Base-by-base conservation (phyloP, 1,139 yeast species). In the Hyphopichia burtonii region DNA sequence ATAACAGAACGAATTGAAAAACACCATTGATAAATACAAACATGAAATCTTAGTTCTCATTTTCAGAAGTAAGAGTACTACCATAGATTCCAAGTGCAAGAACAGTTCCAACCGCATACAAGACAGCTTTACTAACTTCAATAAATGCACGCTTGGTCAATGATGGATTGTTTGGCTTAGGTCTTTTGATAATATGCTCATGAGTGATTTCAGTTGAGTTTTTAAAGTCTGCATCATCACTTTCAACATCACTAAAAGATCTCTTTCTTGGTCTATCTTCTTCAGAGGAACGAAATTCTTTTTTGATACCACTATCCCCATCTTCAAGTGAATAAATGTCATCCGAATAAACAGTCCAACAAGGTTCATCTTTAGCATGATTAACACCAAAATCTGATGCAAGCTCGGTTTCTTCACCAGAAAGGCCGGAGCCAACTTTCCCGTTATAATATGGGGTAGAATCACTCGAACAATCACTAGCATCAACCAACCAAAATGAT, bases 71-170 rank as follows among this genome's bases (percentile, higher is more conserved):
- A 27, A 54, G 38, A n/a, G 51, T 45, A 31, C 54, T 47, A 5
- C 76, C 76, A 51, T 71, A 72, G 12, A 61, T 49, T 7, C 73
- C 76, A 45, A 73, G 61, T 2, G 73, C 75, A 14, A 66, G 47
- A 33, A 72, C 51, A 1, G 77, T 69, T 2, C 66, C 66, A 15
- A 55, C 45, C 8, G 58, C 66, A 44, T 71, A 71, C 16, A 67
- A 41, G 7, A 63, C 45, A 4, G 69, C 76, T 45, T 68, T 70
- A 2, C 61, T 63, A 6, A 55, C 51, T 46, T 72, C 78, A 43
- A 65, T 67, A 10, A 56, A 49, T 31, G 66, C 34, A 2, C 58
- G 42, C 37, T 57, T 62, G 36, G 51, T 39, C 42, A 6, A 51
- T 5, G 44, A 31, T 11, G 22, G 30, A 19, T 25, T 22, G 10